Conservation (phyloP, 2,329 filamentous ascomycete genomes). For the Talaromyces sp. region DNA sequence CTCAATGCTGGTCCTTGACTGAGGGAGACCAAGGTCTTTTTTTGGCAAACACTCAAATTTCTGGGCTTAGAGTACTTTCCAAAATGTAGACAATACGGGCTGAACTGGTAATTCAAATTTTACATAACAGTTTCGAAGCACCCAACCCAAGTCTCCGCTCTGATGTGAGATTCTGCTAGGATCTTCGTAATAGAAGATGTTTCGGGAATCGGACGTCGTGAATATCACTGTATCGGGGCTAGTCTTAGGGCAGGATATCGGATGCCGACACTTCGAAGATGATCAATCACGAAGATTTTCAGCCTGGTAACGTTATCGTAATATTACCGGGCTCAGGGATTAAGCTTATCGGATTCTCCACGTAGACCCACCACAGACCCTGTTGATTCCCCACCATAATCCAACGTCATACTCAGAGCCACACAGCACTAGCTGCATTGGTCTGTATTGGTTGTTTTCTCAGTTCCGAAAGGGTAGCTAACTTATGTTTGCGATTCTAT, state of each 20-base stretch:
- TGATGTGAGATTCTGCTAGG: background rate
- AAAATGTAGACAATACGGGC: background rate
- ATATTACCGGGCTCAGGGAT: background rate
- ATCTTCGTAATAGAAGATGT: background rate
- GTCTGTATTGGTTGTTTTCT: background rate
- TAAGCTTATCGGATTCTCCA: background rate
- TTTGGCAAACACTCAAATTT: background rate
- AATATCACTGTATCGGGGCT: background rate
- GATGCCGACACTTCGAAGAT: background rate
- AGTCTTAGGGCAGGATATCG: background rate
- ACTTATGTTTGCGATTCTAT: no score
- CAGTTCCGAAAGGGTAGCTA: background rate
- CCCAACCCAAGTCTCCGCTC: background rate
- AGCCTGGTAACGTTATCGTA: background rate
- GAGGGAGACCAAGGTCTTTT: background rate
- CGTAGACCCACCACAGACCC: background rate
- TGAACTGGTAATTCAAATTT: background rate
- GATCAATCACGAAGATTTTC: no score
- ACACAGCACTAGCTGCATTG: no score
- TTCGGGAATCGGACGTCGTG: background rate
- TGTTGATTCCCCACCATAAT: background rate
- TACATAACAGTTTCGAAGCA: background rate
- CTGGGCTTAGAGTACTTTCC: background rate
- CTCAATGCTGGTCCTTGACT: background rate
- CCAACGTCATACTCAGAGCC: background rate